Evolutionary conservation across 1,139 yeast species (phyloP), one percentile per base, ranked within the genome.

Genomic region (Kodamaea plutei): DNA sequence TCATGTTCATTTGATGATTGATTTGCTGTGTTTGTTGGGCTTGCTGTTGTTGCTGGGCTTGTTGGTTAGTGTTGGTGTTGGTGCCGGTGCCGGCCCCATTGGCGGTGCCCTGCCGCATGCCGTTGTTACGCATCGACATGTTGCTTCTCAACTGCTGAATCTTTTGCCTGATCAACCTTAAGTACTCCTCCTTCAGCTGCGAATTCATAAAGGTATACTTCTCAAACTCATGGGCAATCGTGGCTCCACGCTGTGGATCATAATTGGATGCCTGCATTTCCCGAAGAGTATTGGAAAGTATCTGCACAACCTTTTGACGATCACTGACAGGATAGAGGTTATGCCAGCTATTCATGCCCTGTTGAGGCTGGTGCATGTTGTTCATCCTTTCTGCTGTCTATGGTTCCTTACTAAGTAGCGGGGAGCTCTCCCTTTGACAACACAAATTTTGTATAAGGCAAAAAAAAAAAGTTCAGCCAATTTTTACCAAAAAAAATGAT

Each of bases 151-250:
- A 52, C 44, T 64, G 73, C 9, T 53, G 53, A 25, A 68, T 59
- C 46, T 66, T 67, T 41, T 57, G 65, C 41, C 58, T 63, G 37
- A 68, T 62, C 26, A 56, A 44, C 29, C 60, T 42, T 29, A 67
- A 47, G 39, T 68, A 68, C 29, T 67, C 73, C 30, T 67, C 73
- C 26, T 65, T 50, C 29, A 61, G 50, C 34, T 50, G 56, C 7
- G 69, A 51, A 39, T 63, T 64, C 47, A 56, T 52, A 39, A 64
- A 67, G 15, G 70, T 64, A 37, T 50, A 58, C 44, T 64, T 64
- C 38, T 68, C 74, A 39, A 66, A 67, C 35, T 66, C 73, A 31
- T 60, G 66, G 16, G 74, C 72, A 58, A 66, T 62, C 23, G 52
- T 48, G 13, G 61, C 53, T 15, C 69, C 70, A 31, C 61, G 54